Conservation (phyloP, 164 flowering plant genomes). For the Tetrastigma voinierianum region DNA sequence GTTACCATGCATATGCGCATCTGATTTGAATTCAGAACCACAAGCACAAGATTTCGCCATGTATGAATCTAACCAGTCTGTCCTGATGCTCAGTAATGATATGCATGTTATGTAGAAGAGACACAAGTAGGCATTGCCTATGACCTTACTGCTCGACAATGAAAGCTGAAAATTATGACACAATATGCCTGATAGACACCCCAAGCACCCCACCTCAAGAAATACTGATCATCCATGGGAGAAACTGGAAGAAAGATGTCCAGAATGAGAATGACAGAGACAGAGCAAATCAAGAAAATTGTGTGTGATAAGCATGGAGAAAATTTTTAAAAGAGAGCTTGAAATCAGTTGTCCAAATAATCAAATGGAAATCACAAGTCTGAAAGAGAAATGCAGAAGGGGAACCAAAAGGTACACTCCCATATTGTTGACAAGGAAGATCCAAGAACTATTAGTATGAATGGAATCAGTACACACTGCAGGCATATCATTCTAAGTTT, state of each 20-base stretch:
- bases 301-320: constrained; percentile 11
- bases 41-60: constrained; percentile 20
- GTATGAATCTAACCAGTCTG: constrained; percentile 8
- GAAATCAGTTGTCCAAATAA: constrained; percentile 14
- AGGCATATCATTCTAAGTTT: constrained; percentile 16
- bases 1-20: constrained; percentile 7
- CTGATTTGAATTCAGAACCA: constrained; percentile 14
- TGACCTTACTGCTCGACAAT: constrained; percentile 27
- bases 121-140: constrained; percentile 21
- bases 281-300: constrained; percentile 14
- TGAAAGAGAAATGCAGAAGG: constrained; percentile 20
- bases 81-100: constrained; percentile 9
- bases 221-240: constrained; percentile 4
- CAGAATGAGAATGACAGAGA: not conserved
- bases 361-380: constrained; percentile 19
- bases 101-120: constrained; percentile 22
- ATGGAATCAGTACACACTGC: constrained; percentile 20
- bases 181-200: constrained; percentile 20
- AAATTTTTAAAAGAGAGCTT: constrained; percentile 1
- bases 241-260: constrained; percentile 1
- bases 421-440: constrained; percentile 10
- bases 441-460: constrained; percentile 14
- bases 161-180: constrained; percentile 8
- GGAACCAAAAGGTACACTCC: constrained; percentile 27
- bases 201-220: constrained; percentile 12